These are phyloP conservation scores for Daldinia vernicosa DNA, from an alignment of 495 filamentous ascomycete genomes.

Conservation along the genomic window DNA sequence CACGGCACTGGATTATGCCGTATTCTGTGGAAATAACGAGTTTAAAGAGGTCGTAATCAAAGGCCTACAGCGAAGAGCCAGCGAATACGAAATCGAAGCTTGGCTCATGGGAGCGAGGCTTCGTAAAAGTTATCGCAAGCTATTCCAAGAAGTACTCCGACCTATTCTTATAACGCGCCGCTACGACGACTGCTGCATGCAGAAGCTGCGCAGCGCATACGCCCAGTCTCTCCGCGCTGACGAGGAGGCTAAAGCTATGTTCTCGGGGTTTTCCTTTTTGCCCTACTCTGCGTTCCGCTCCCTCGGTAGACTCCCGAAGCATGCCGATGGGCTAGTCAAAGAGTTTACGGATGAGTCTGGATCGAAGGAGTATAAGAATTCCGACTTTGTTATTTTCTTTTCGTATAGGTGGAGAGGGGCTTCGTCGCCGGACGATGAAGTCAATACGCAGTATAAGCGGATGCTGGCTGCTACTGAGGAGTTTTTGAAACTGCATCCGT, in stretches of 20 bases:
- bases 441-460: conserved; percentile 37
- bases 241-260: conserved; percentile 19
- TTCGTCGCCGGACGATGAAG: conserved; percentile 32
- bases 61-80: conserved; percentile 25
- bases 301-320: conserved; percentile 34
- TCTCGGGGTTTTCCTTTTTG: conserved; percentile 33
- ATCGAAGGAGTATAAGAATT: not conserved
- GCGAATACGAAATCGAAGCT: conserved; percentile 1
- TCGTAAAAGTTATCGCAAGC: conserved; percentile 45
- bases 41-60: conserved; percentile 34
- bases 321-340: conserved; percentile 23
- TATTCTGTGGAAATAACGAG: conserved; percentile 32
- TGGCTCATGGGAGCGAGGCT: conserved; percentile 28
- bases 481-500: conserved; percentile 29
- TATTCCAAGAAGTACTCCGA: conserved; percentile 46
- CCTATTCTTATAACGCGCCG: conserved; percentile 29
- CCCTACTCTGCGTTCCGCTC: conserved; percentile 30
- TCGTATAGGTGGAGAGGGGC: conserved; percentile 42
- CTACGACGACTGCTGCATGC: conserved; percentile 1
- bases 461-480: conserved; percentile 35
- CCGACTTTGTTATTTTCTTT: conserved; percentile 42
- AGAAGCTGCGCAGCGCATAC: conserved; percentile 32
- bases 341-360: not conserved
- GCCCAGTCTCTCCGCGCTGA: conserved; percentile 26
- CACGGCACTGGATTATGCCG: conserved; percentile 47